Evolutionary conservation across 331 rosid genomes (phyloP).

Genomic region (Acacia concinna): DNA sequence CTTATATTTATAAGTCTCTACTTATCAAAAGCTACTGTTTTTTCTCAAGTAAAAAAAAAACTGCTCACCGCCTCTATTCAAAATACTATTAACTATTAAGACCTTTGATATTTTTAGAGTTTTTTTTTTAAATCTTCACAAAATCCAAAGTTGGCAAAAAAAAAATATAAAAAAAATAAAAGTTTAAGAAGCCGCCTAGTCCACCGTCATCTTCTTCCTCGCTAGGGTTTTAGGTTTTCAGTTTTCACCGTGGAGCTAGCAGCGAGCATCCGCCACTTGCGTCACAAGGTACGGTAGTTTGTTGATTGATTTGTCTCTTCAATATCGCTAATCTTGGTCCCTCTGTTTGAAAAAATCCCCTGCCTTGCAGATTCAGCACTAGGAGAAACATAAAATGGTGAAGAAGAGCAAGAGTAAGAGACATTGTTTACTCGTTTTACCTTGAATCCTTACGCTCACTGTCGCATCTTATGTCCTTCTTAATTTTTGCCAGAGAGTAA

Average conservation of each 20-base stretch:
- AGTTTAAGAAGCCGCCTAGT: neutral
- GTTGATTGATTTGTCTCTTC: neutral
- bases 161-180: no score
- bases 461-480: neutral
- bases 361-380: neutral
- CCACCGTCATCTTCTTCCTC: neutral
- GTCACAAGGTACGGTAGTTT: neutral
- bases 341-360: neutral
- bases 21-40: no score
- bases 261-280: neutral
- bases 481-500: constrained; percentile 70
- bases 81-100: no score
- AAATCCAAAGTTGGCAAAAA: no score
- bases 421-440: neutral
- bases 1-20: no score
- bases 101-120: no score
- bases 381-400: constrained; percentile 49
- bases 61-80: no score
- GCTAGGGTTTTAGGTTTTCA: neutral
- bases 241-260: neutral
- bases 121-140: no score
- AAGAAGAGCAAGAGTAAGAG: constrained; percentile 89
- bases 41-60: no score
- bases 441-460: neutral
- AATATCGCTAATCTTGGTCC: neutral